These are phyloP conservation scores for Aspergillus leporis DNA, from an alignment of 495 filamentous ascomycete species.

Conservation along the genomic window DNA sequence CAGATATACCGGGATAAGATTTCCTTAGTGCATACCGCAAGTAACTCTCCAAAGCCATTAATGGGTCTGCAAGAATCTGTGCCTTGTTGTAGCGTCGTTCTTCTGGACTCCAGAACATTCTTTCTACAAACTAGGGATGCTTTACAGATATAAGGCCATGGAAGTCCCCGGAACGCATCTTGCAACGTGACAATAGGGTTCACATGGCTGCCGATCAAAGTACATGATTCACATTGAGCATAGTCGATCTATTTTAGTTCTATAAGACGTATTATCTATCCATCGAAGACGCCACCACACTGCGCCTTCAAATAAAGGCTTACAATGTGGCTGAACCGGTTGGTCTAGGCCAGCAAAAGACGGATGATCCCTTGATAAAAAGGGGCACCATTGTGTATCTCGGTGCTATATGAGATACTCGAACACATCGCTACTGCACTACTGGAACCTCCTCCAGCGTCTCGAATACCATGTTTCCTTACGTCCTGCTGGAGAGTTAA, in stretches of 20 bases:
- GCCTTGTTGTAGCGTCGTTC: neutral
- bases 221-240: neutral
- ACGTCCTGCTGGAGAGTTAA: neutral
- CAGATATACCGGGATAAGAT: neutral
- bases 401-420: neutral
- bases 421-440: neutral
- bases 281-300: neutral
- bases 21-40: neutral
- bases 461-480: neutral
- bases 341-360: constrained; percentile 1
- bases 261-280: neutral
- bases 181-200: neutral
- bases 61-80: neutral
- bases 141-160: neutral
- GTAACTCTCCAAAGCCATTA: neutral
- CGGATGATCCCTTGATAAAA: constrained; percentile 3
- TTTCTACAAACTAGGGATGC: neutral
- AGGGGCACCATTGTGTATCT: neutral
- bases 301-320: neutral
- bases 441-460: neutral
- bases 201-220: neutral
- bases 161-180: neutral
- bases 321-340: neutral
- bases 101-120: neutral
- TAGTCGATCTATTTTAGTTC: neutral